Base-by-base conservation (phyloP, 495 filamentous ascomycete species). In the Peziza echinospora region DNA sequence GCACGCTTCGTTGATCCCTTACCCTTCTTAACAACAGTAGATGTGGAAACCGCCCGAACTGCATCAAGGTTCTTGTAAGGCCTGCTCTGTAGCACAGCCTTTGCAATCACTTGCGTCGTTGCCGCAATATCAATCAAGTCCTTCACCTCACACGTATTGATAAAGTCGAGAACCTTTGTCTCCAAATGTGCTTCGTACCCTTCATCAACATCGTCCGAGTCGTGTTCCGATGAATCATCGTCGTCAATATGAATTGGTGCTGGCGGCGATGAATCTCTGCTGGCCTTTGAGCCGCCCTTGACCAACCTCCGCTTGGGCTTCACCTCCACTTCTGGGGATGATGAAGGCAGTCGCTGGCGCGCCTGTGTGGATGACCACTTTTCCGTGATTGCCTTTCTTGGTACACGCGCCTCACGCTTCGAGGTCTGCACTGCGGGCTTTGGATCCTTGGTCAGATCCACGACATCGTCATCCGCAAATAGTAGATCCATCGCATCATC, bases 101-200 rank as follows among this genome's bases (percentile, higher is more conserved):
- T 63, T 0, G 82, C 79, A 45, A 71, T 65, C 10, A 75, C 73
- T 47, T 80, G 73, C 2, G 77, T 76, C 17, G 78, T 72, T 41
- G 70, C 71, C 10, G 82, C 77, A 39, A 92, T 77, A 54, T 91
- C 84, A 2, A 76, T 71, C 16, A 97, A 69, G 41, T 82, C 77
- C 22, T 76, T 67, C 13, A 67, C 62, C 2, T 71, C 69, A 62
- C 82, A 89, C 0, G 68, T 76, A 57, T 97, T 96, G 62, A 97
- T 74, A 58, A 83, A 92, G 0, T 73, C 68, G 16, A 96, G 64
- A 1, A 93, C 73, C 43, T 71, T 72, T 5, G 46, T 47, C 21
- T 79, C 72, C 28, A 75, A 48, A 23, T 64, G 62, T 7, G 59
- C 57, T 48, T 63, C 56, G 2, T 60, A 56, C 34, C 56, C 58